Evolutionary conservation across 176 grass and related monocot species (phyloP).

Genomic region (Alopecurus myosuroides): DNA sequence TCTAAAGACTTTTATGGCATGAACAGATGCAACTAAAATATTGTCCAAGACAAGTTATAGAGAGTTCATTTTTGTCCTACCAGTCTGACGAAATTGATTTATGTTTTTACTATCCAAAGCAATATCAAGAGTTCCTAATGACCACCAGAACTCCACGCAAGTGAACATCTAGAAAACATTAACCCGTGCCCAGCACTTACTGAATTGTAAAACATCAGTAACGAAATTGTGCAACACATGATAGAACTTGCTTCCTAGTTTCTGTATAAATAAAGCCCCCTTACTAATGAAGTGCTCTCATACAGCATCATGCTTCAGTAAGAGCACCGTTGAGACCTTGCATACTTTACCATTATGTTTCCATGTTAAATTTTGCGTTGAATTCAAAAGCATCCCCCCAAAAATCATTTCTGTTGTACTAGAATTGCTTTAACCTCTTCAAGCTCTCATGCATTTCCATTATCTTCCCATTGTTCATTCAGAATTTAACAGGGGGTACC

Average conservation of each 20-base stretch:
- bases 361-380: background rate
- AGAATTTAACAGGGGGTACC: slow-evolving; percentile 86
- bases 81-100: background rate
- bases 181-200: background rate
- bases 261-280: background rate
- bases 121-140: background rate
- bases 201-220: background rate
- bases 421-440: slow-evolving; percentile 2
- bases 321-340: background rate
- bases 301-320: background rate
- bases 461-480: slow-evolving; percentile 10
- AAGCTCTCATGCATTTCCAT: slow-evolving; percentile 5
- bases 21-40: slow-evolving; percentile 1
- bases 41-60: background rate
- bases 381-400: background rate
- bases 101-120: background rate
- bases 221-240: background rate
- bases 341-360: background rate
- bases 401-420: background rate
- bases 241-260: background rate
- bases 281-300: background rate
- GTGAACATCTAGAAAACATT: background rate
- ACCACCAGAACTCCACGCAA: background rate
- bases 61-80: background rate
- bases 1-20: background rate